Evolutionary conservation across 306 rosid genomes (phyloP).

Genomic region (Psophocarpus tetragonolobus): DNA sequence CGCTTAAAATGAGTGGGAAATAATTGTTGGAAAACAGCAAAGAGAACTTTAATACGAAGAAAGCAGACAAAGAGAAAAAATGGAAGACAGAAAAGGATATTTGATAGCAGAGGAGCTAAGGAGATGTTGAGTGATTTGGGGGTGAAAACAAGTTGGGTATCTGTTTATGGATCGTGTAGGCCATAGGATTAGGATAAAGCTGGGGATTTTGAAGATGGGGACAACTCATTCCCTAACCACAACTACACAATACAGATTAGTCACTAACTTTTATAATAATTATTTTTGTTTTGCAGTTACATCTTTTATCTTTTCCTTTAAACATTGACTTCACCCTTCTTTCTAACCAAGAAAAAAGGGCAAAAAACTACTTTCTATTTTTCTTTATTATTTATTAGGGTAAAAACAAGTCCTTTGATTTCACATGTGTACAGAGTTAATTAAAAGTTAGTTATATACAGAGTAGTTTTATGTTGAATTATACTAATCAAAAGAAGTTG

Average conservation of each 20-base stretch:
- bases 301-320: neutral
- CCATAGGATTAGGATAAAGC: conserved; percentile 40
- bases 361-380: neutral
- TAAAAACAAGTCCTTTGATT: too few species aligned
- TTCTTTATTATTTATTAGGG: too few species aligned
- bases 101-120: conserved; percentile 35
- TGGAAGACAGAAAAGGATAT: conserved; percentile 53
- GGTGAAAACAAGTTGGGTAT: conserved; percentile 54
- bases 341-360: neutral
- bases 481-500: too few species aligned
- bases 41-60: conserved; percentile 51
- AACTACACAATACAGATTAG: conserved; percentile 25
- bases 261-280: neutral
- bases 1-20: too few species aligned
- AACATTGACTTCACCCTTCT: neutral
- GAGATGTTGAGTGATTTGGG: conserved; percentile 52
- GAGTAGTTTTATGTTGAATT: too few species aligned
- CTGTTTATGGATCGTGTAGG: conserved; percentile 46
- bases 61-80: conserved; percentile 55
- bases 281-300: neutral
- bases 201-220: conserved; percentile 56
- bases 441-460: too few species aligned
- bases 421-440: too few species aligned
- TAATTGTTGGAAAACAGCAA: conserved; percentile 33
- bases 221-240: conserved; percentile 72